These are phyloP conservation scores for Naganishia liquefaciens DNA, from an alignment of 1,284 basidiomycete species.

Conservation along the genomic window DNA sequence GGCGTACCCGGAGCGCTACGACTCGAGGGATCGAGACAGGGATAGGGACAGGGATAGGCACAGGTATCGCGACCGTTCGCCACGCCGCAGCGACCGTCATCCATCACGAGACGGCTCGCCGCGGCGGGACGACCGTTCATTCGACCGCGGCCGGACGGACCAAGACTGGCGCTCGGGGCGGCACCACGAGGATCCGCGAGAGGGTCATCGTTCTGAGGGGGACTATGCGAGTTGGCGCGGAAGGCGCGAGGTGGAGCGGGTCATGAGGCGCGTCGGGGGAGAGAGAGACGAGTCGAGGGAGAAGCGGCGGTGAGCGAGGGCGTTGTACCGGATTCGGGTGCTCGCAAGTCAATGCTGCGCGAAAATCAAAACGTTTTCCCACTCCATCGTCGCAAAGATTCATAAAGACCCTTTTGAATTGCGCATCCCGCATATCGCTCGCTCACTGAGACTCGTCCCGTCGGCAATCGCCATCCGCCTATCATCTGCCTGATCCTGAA, in stretches of 20 bases:
- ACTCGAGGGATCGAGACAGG: background rate
- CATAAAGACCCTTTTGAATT: no score
- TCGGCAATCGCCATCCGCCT: no score
- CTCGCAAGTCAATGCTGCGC: no score
- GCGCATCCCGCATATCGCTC: no score
- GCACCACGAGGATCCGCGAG: background rate
- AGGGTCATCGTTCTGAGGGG: conserved; percentile 6
- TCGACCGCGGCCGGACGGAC: conserved; percentile 1
- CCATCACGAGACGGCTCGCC: no score
- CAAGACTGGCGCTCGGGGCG: background rate
- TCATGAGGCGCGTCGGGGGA: conserved; percentile 18
- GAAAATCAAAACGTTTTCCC: no score
- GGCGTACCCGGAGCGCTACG: background rate
- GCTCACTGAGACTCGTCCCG: no score
- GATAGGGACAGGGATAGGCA: background rate
- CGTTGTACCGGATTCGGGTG: background rate
- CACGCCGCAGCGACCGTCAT: no score
- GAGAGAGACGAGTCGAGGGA: background rate
- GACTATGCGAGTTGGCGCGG: conserved; percentile 21
- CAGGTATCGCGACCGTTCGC: background rate
- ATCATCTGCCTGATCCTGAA: no score
- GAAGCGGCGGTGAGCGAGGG: background rate
- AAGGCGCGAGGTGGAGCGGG: conserved; percentile 18
- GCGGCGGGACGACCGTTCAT: background rate
- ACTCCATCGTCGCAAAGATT: no score